Evolutionary conservation across 192 early-diverging fungal species (phyloP).

Genomic region (Pilaira anomala): DNA sequence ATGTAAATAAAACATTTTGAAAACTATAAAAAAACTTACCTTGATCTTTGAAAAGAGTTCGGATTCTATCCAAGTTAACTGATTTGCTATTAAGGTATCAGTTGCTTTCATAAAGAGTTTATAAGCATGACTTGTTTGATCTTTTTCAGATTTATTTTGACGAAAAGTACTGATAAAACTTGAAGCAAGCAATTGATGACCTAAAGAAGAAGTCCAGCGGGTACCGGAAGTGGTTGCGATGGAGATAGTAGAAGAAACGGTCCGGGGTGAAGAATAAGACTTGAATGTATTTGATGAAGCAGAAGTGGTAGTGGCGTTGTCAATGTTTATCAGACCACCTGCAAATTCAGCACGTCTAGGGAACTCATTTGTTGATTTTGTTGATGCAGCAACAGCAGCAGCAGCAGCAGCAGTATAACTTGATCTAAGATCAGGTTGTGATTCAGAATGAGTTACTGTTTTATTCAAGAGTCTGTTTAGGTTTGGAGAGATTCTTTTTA

Average conservation of each 20-base stretch:
- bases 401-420: background rate
- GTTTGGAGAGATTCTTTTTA: background rate
- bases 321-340: conserved; percentile 20
- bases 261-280: too few relatives aligned
- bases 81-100: conserved; percentile 52
- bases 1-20: too few relatives aligned
- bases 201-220: conserved; percentile 9
- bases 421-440: background rate
- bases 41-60: conserved; percentile 58
- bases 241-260: background rate
- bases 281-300: too few relatives aligned
- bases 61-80: conserved; percentile 63
- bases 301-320: background rate
- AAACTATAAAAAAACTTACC: background rate
- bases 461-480: background rate
- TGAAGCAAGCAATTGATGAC: background rate
- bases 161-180: conserved; percentile 17
- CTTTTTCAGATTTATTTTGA: conserved; percentile 8
- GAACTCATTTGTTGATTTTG: background rate
- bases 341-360: conserved; percentile 15
- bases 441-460: background rate
- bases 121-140: conserved; percentile 3
- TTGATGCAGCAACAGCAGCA: background rate
- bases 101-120: conserved; percentile 15
- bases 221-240: background rate